Evolutionary conservation across 1,139 yeast genomes (phyloP).

Genomic region (Scheffersomyces quercinus): DNA sequence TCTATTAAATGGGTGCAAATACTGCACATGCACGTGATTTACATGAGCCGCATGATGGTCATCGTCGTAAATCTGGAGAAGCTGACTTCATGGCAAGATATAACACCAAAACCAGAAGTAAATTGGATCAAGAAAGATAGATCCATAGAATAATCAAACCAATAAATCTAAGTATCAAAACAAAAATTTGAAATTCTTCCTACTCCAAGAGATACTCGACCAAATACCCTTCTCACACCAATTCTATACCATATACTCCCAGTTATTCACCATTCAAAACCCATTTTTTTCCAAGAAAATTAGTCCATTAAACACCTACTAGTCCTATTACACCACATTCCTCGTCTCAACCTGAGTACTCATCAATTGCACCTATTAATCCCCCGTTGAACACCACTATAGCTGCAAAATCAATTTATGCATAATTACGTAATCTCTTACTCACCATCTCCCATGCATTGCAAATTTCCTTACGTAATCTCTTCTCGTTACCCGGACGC

Average conservation of each 20-base stretch:
- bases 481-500: slow-evolving; percentile 20
- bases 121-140: no score
- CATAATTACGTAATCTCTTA: not conserved
- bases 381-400: not conserved
- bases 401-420: slow-evolving; percentile 7
- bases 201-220: no score
- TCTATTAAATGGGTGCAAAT: not conserved
- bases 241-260: not conserved
- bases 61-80: slow-evolving; percentile 18
- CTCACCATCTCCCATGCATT: not conserved
- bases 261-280: not conserved
- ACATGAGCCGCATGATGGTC: slow-evolving; percentile 41
- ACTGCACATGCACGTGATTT: slow-evolving; percentile 1
- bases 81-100: no score
- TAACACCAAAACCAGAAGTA: no score
- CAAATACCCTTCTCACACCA: no score
- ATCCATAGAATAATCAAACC: no score
- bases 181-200: no score
- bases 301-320: not conserved
- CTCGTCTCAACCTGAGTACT: not conserved
- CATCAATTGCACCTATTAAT: not conserved
- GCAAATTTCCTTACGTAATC: slow-evolving; percentile 13
- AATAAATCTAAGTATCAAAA: no score
- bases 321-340: not conserved
- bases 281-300: not conserved